phyloP scores from a whole-genome alignment of 345 rosid species.

The Dipteronia dyeriana region DNA sequence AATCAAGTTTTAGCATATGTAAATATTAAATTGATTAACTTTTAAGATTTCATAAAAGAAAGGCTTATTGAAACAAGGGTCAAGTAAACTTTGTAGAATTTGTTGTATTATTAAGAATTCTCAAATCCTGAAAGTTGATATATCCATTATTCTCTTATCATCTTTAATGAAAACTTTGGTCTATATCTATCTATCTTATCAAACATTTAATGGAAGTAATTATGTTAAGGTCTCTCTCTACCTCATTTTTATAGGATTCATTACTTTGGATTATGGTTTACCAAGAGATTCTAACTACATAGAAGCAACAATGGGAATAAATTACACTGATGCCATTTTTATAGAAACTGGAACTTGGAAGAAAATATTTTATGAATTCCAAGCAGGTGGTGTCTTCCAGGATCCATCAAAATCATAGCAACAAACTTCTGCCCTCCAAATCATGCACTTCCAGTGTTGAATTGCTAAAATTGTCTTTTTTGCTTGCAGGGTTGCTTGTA shows the following conservation, averaged over 20 bases:
- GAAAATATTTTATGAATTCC: background rate
- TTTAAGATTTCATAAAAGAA: too few relatives aligned
- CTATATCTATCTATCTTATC: too few relatives aligned
- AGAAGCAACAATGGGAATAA: background rate
- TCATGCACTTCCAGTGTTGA: slow-evolving; percentile 25
- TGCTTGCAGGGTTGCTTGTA: slow-evolving; percentile 24
- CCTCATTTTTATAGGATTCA: slow-evolving; percentile 19
- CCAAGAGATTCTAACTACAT: slow-evolving; percentile 3
- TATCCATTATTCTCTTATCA: too few relatives aligned
- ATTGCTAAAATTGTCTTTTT: background rate
- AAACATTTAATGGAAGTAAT: too few relatives aligned
- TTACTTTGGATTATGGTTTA: slow-evolving; percentile 34
- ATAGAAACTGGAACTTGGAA: slow-evolving; percentile 6
- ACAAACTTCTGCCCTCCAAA: slow-evolving; percentile 50
- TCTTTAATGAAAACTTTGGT: too few relatives aligned
- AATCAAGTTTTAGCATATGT: background rate
- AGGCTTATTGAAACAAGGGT: too few relatives aligned
- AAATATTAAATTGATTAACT: too few relatives aligned
- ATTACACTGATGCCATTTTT: slow-evolving; percentile 19
- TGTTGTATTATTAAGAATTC: too few relatives aligned
- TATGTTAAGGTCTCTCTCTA: background rate
- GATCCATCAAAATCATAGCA: slow-evolving; percentile 37
- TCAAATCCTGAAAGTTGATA: too few relatives aligned
- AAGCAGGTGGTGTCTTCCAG: slow-evolving; percentile 31
- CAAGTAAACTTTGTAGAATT: too few relatives aligned